Percentiles rank a stretch among this genome's conserved stretches.
These are phyloP conservation scores for Prunus mira DNA, from an alignment of 306 rosid species.

Conservation along the genomic window DNA sequence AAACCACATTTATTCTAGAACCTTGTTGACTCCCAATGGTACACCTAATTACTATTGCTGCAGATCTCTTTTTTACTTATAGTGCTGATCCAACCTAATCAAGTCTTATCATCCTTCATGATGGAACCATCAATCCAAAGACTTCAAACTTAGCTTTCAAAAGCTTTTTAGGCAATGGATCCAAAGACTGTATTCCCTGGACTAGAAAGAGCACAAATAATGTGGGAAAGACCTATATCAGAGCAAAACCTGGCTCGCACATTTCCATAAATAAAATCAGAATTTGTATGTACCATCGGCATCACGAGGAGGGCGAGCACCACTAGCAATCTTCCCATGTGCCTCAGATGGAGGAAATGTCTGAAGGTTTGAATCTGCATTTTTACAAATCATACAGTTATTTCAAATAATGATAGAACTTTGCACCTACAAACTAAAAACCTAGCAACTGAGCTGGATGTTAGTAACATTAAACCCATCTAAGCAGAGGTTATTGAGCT, in stretches of 20 bases:
- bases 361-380: conserved; percentile 82
- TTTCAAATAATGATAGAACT: not conserved
- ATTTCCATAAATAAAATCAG: not conserved
- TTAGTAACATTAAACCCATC: not conserved
- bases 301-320: conserved; percentile 77
- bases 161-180: not conserved
- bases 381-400: conserved; percentile 5
- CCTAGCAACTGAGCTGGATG: not conserved
- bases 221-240: not conserved
- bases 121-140: not conserved
- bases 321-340: conserved; percentile 77
- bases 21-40: not conserved
- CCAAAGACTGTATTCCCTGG: not conserved
- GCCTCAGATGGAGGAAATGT: conserved; percentile 86
- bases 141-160: not conserved
- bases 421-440: not conserved
- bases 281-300: conserved; percentile 58
- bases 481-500: not conserved
- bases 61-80: not conserved
- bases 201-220: not conserved
- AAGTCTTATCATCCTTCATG: not conserved
- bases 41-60: not conserved
- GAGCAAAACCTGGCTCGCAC: not conserved
- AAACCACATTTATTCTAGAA: not conserved
- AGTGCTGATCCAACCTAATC: not conserved